phyloP scores from a whole-genome alignment of 1,139 yeast genomes.

The Diutina pseudorugosa region DNA sequence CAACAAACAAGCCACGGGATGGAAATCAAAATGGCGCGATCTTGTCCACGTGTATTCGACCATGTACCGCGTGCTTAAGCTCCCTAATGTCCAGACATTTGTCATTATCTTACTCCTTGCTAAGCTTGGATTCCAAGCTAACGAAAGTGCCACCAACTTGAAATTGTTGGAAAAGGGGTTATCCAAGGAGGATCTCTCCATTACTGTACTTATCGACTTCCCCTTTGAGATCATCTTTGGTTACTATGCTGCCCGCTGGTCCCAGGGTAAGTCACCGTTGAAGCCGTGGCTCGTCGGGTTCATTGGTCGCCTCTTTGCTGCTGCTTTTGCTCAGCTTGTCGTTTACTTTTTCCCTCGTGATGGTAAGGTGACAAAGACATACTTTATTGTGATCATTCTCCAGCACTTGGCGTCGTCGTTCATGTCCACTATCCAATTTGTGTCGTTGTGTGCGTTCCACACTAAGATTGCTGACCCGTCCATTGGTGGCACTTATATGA shows the following conservation, averaged over 20 bases:
- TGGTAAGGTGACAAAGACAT: conserved; percentile 21
- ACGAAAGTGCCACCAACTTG: conserved; percentile 90
- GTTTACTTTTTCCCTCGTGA: conserved; percentile 60
- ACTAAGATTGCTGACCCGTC: conserved; percentile 91
- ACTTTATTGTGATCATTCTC: conserved; percentile 55
- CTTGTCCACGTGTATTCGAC: conserved; percentile 49
- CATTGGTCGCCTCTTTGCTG: conserved; percentile 73
- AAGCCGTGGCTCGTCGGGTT: conserved; percentile 88
- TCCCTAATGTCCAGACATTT: conserved; percentile 27
- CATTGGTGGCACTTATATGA: conserved; percentile 97
- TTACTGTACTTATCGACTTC: conserved; percentile 86
- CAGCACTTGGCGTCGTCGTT: conserved; percentile 83
- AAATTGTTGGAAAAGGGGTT: conserved; percentile 89
- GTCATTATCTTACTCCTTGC: conserved; percentile 67
- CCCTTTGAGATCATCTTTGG: conserved; percentile 95
- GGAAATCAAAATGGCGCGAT: conserved; percentile 11
- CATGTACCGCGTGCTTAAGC: conserved; percentile 26
- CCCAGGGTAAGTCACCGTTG: conserved; percentile 58
- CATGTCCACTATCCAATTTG: conserved; percentile 92
- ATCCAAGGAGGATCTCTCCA: conserved; percentile 84
- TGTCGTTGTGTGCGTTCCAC: conserved; percentile 87
- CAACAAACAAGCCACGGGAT: conserved; percentile 6
- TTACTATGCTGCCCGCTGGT: conserved; percentile 93
- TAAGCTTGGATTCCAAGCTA: conserved; percentile 88
- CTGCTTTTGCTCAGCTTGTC: conserved; percentile 60